Base-by-base conservation (phyloP, 148 eudicot genomes). In the Linanthus parryae region DNA sequence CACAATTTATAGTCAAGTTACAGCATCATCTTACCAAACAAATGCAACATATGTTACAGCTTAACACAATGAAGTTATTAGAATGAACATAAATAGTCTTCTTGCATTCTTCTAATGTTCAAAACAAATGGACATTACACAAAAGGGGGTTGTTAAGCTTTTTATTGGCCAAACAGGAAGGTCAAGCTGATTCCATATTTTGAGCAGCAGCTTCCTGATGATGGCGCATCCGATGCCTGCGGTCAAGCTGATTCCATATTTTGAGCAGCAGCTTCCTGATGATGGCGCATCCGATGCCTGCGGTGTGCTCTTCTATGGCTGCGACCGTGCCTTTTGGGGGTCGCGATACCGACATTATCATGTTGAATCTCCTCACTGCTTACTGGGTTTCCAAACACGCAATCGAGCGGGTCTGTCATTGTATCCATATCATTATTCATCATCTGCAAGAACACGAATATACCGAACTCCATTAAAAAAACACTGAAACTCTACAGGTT, bases 271-370 rank as follows among this genome's bases (percentile, higher is more conserved):
- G 65, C 52, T 52, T 21, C 50, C 24, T 70, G 72, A 7, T 44
- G 75, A 22, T 52, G 66, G n/a, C 30, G 60, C 56, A 41, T 53
- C 46, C 69, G 52, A 58, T 51, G 73, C 73, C 66, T 70, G 5
- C 64, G 69, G 9, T 22, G 75, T 20, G 59, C 44, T 39, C 69
- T 65, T 47, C 35, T 70, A 27, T 58, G 48, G 40, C 63, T 62
- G 7, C 56, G 75, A 8, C 17, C 55, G 16, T 34, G 54, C 62
- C 54, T 70, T 48, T 15, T 55, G 23, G 55, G 64, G 8, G 58
- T 31, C 25, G 30, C 14, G 44, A 3, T 14, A 51, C 39, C 39
- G 12, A n/a, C 15, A 3, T 30, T 57, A 12, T 52, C 17, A 10
- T 21, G 48, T 18, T 35, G 54, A 30, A 44, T 71, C 44, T 66